Conservation (phyloP, 2,329 filamentous ascomycete genomes). For the Gnomoniopsis smithogilvyi region DNA sequence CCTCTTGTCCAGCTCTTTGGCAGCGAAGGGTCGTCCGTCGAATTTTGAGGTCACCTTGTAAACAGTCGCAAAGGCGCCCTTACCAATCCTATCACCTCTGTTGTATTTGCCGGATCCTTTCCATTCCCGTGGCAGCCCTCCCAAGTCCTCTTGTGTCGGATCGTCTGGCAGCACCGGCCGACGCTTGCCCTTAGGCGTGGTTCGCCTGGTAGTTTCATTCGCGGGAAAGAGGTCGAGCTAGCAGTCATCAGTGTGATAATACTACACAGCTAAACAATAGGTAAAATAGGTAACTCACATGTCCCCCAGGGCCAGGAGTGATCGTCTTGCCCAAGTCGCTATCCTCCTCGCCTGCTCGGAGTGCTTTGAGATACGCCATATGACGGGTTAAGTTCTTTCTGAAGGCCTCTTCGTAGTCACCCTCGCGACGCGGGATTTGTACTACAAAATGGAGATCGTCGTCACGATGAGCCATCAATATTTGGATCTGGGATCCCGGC, state of each 20-base stretch:
- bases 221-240: constrained; percentile 29
- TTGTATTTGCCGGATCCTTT: constrained; percentile 83
- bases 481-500: constrained; percentile 70
- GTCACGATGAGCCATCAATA: constrained; percentile 52
- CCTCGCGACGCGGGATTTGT: constrained; percentile 74
- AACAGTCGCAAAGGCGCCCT: constrained; percentile 92
- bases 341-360: constrained; percentile 23
- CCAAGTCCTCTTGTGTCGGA: constrained; percentile 32
- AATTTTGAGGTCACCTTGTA: constrained; percentile 86
- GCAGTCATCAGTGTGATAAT: not conserved
- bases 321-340: constrained; percentile 39
- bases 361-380: constrained; percentile 40
- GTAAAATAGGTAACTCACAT: constrained; percentile 31
- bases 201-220: constrained; percentile 8
- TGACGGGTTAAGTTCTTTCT: constrained; percentile 67
- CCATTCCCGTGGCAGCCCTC: constrained; percentile 62
- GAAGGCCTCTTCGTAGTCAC: constrained; percentile 62
- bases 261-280: constrained; percentile 6
- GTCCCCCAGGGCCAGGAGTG: constrained; percentile 44
- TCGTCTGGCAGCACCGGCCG: constrained; percentile 11
- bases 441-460: constrained; percentile 77
- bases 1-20: constrained; percentile 92
- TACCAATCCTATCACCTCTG: constrained; percentile 75
- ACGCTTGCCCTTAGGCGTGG: not conserved
- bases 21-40: constrained; percentile 79